Conservation (phyloP, 2,329 filamentous ascomycete genomes). For the Beauveria pseudobassiana region DNA sequence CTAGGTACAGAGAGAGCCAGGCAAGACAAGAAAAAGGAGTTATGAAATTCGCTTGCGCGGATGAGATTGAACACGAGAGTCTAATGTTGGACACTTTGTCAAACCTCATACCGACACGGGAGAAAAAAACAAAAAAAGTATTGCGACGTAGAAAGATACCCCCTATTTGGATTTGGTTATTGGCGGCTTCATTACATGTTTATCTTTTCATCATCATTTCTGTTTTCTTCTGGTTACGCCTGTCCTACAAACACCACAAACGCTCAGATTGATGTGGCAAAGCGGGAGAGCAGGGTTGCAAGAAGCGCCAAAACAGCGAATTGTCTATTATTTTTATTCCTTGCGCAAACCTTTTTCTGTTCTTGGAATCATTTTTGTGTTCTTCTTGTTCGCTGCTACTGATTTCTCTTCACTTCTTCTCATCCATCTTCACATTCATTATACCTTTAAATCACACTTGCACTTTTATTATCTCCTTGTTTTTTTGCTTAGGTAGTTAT, state of each 20-base stretch:
- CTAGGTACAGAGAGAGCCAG: not conserved
- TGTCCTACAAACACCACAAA: not conserved
- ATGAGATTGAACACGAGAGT: not conserved
- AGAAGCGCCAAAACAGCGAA: not conserved
- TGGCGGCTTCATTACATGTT: not conserved
- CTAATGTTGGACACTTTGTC: not conserved
- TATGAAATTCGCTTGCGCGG: not conserved
- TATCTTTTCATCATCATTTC: not conserved
- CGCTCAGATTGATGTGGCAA: constrained; percentile 1
- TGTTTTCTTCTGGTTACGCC: not conserved
- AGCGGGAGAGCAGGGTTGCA: not conserved
- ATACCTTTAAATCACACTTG: not conserved
- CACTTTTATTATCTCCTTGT: constrained; percentile 9
- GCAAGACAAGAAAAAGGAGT: not conserved
- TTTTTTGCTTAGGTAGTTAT: constrained; percentile 3
- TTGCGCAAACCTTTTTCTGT: not conserved
- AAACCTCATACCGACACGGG: not conserved
- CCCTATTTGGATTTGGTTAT: constrained; percentile 14
- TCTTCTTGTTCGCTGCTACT: not conserved
- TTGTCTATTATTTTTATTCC: constrained; percentile 4
- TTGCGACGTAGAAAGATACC: constrained; percentile 20
- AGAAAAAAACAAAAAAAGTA: not conserved
- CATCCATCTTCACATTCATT: constrained; percentile 7
- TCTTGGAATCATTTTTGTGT: constrained; percentile 10
- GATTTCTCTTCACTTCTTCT: constrained; percentile 1